A percentile compares a stretch with the other conserved stretches of the same genome.
These are phyloP conservation scores for Scheffersomyces titani DNA, from an alignment of 1,139 yeast species.

Conservation along the genomic window DNA sequence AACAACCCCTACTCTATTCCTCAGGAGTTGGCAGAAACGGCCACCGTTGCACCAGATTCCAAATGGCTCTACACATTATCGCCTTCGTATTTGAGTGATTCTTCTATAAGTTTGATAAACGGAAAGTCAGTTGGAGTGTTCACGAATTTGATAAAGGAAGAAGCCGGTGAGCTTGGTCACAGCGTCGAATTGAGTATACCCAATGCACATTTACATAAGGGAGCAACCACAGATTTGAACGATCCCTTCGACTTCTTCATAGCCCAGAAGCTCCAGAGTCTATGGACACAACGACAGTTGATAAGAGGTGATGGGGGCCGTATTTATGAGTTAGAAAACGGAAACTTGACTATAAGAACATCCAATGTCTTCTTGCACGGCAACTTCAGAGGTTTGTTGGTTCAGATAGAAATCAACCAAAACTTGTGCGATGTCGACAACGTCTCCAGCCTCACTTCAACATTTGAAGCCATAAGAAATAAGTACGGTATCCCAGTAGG, in stretches of 20 bases:
- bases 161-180: slow-evolving; percentile 21
- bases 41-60: slow-evolving; percentile 34
- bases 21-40: slow-evolving; percentile 30
- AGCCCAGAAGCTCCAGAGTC: slow-evolving; percentile 61
- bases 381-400: slow-evolving; percentile 65
- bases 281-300: slow-evolving; percentile 74
- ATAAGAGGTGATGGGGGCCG: slow-evolving; percentile 78
- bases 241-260: slow-evolving; percentile 53
- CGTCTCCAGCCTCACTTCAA: slow-evolving; percentile 14
- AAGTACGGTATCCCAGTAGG: slow-evolving; percentile 47
- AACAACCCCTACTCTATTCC: slow-evolving; percentile 58
- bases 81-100: slow-evolving; percentile 53
- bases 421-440: slow-evolving; percentile 10
- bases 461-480: slow-evolving; percentile 29
- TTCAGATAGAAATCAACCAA: slow-evolving; percentile 48
- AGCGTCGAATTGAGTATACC: slow-evolving; percentile 30
- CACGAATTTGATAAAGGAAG: slow-evolving; percentile 40
- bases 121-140: slow-evolving; percentile 48
- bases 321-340: slow-evolving; percentile 55
- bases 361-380: slow-evolving; percentile 78
- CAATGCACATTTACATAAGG: slow-evolving; percentile 38
- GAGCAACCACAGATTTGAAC: slow-evolving; percentile 50
- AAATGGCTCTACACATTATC: slow-evolving; percentile 58
- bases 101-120: slow-evolving; percentile 54
- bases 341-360: slow-evolving; percentile 52